A percentile compares a stretch with the other conserved stretches of the same genome.
These are phyloP conservation scores for Diaporthe caulivora DNA, from an alignment of 2,329 filamentous ascomycete genomes.

Conservation along the genomic window DNA sequence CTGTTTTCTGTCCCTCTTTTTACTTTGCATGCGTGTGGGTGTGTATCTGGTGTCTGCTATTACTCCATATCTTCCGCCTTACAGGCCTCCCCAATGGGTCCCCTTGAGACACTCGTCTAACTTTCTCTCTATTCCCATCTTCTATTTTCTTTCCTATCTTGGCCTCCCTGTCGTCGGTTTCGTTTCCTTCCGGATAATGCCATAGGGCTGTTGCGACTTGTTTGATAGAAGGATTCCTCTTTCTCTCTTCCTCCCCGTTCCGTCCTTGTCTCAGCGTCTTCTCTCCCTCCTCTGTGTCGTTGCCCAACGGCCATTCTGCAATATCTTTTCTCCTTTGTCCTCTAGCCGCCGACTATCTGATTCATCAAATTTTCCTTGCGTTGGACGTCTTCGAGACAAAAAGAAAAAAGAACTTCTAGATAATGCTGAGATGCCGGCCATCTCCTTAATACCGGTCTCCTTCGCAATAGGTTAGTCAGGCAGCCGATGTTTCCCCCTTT, in stretches of 20 bases:
- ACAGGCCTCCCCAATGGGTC: slow-evolving; percentile 23
- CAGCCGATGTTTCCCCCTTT: slow-evolving; percentile 40
- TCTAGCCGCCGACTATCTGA: slow-evolving; percentile 41
- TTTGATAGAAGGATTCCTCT: slow-evolving; percentile 18
- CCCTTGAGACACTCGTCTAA: slow-evolving; percentile 34
- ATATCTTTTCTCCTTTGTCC: slow-evolving; percentile 25
- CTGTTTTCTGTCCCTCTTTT: slow-evolving; percentile 20
- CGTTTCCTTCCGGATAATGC: slow-evolving; percentile 9
- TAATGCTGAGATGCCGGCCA: slow-evolving; percentile 51
- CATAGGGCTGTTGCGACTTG: slow-evolving; percentile 30
- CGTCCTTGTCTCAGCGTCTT: slow-evolving; percentile 13
- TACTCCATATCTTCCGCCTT: slow-evolving; percentile 30
- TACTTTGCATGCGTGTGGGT: neutral
- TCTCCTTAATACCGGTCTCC: slow-evolving; percentile 45
- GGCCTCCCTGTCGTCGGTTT: slow-evolving; percentile 28
- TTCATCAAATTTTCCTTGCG: slow-evolving; percentile 42
- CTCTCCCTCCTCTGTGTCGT: neutral
- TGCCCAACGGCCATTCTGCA: neutral
- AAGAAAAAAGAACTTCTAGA: slow-evolving; percentile 39
- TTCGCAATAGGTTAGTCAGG: slow-evolving; percentile 50
- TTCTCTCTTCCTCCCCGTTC: neutral
- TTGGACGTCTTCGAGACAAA: slow-evolving; percentile 46
- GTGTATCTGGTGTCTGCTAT: slow-evolving; percentile 1
- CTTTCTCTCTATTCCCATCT: slow-evolving; percentile 12
- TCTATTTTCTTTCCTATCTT: slow-evolving; percentile 31